Base-by-base conservation (phyloP, 768 basidiomycete genomes). In the Hysterangium stoloniferum region DNA sequence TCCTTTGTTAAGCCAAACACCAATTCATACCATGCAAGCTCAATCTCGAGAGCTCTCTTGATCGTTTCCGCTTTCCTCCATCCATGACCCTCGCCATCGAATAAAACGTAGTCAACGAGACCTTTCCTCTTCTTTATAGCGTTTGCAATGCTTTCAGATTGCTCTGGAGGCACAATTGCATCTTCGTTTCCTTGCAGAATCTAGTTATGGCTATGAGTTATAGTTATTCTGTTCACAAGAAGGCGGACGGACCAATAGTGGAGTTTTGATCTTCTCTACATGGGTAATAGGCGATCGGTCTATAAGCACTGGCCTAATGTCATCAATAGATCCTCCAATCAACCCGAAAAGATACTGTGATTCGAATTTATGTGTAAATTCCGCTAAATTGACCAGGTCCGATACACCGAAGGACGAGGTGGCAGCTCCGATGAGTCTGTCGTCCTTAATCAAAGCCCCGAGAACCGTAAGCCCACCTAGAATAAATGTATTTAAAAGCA, bases 291-390 rank as follows among this genome's bases (percentile, higher is more conserved):
- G 83, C 3, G 82, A 84, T 15, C 84, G 71, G 32, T 74, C 74
- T 17, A 67, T 64, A 59, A 79, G 83, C 20, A 80, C 68, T 25
- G 80, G 68, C 0, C 80, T 79, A n/a, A 79, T 60, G 51, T 80
- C 69, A 17, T 68, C 60, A 1, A 60, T 60, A 1, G 73, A 70
- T 2, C 81, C 82, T 0, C 88, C 85, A n/a, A 87, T 54, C 15
- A 89, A 68, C 58, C 77, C 78, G 52, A 72, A 68, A 57, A 79
- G 61, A 59, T 83, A 84, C 40, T 66, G 65, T 38, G 73, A 72
- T 62, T 84, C 79, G 46, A 83, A 84, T 61, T 85, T 91, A 67
- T 90, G 86, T 5, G 84, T 83, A 52, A 78, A 77, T 36, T 75
- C 68, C 3, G 71, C 74, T 7, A 90, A 70, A 43, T 62, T 69